phyloP scores from a whole-genome alignment of 148 eudicot genomes.

The Heliosperma pusillum region DNA sequence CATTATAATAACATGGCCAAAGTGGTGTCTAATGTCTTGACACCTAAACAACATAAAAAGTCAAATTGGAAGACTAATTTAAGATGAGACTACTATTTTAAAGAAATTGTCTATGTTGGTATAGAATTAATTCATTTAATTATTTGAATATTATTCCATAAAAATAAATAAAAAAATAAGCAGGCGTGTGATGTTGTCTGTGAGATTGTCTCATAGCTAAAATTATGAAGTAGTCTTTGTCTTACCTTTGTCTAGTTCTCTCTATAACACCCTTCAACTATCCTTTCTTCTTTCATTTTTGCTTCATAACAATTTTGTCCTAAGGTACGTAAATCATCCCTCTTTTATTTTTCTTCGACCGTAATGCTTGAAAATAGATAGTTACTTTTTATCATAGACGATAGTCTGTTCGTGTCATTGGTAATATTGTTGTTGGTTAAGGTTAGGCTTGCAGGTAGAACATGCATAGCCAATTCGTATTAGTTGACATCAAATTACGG shows the following conservation, averaged over 20 bases:
- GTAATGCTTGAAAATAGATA: too few species aligned
- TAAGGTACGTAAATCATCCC: conserved; percentile 2
- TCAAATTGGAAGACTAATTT: too few species aligned
- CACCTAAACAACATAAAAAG: too few species aligned
- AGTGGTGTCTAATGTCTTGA: too few species aligned
- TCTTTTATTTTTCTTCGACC: background rate
- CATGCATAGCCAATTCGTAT: background rate
- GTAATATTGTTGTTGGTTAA: too few species aligned
- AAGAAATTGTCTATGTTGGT: conserved; percentile 22
- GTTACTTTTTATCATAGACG: too few species aligned
- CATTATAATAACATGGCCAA: too few species aligned
- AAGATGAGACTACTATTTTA: background rate
- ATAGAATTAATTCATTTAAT: background rate
- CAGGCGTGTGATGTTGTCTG: conserved; percentile 13
- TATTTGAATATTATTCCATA: background rate
- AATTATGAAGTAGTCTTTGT: background rate
- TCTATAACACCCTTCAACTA: conserved; percentile 4
- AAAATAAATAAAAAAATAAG: background rate
- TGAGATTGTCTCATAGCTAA: background rate
- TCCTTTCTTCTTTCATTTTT: conserved; percentile 6
- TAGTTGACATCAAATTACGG: background rate
- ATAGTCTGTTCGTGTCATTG: too few species aligned
- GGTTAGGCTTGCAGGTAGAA: background rate
- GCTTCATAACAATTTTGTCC: background rate
- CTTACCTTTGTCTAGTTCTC: conserved; percentile 3